Conservation (phyloP, 2,329 filamentous ascomycete species). For the Penicillium freii region DNA sequence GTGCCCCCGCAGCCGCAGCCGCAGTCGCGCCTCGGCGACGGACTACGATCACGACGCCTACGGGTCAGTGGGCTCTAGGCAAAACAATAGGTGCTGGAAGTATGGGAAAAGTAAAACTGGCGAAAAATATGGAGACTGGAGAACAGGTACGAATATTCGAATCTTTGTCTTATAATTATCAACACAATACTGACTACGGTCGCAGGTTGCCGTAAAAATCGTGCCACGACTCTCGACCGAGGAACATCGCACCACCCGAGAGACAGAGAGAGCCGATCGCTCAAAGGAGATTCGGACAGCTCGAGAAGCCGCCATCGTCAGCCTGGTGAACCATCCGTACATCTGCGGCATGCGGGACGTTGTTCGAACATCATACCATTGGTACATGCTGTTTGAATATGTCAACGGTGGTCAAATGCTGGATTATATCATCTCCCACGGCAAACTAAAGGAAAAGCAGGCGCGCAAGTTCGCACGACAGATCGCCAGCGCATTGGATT, state of each 20-base stretch:
- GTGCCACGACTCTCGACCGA: slow-evolving; percentile 87
- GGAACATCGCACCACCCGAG: slow-evolving; percentile 68
- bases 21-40: slow-evolving; percentile 50
- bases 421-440: slow-evolving; percentile 98
- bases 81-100: slow-evolving; percentile 97
- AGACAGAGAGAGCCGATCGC: slow-evolving; percentile 87
- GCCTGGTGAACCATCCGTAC: slow-evolving; percentile 87
- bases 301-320: slow-evolving; percentile 93
- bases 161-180: not conserved
- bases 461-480: slow-evolving; percentile 96
- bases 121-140: slow-evolving; percentile 81
- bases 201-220: slow-evolving; percentile 91
- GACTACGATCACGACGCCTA: slow-evolving; percentile 85
- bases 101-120: slow-evolving; percentile 98
- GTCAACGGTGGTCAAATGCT: slow-evolving; percentile 99
- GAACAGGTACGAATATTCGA: slow-evolving; percentile 66
- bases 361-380: slow-evolving; percentile 93
- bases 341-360: slow-evolving; percentile 96
- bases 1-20: slow-evolving; percentile 32
- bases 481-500: slow-evolving; percentile 93
- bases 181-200: not conserved
- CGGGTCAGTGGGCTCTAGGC: slow-evolving; percentile 89
- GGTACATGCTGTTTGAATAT: slow-evolving; percentile 99
- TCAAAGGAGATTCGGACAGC: slow-evolving; percentile 96
- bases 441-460: slow-evolving; percentile 95